phyloP scores from a whole-genome alignment of 129 eudicot species.

The Flaveria linearis region DNA sequence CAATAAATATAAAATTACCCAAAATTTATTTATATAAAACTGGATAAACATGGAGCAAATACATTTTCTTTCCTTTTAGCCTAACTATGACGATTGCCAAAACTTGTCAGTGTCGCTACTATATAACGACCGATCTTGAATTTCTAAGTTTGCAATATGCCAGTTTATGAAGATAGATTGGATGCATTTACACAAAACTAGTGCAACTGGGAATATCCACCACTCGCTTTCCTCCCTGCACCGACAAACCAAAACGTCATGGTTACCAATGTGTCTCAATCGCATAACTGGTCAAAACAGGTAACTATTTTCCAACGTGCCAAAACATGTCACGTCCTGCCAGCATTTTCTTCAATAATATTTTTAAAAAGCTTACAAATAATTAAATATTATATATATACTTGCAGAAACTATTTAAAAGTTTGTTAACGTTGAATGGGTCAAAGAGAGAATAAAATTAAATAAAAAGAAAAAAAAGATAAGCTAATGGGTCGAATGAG shows the following conservation, averaged over 20 bases:
- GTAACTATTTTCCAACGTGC: not conserved
- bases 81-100: constrained; percentile 72
- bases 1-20: not conserved
- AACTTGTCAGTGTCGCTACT: constrained; percentile 70
- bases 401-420: not conserved
- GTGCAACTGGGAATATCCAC: constrained; percentile 96
- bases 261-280: not conserved
- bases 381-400: not conserved
- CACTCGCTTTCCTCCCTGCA: constrained; percentile 99
- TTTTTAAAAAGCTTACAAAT: not conserved
- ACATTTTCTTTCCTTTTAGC: constrained; percentile 18
- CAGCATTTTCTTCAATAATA: not conserved
- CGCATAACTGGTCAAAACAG: not conserved
- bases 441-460: not conserved
- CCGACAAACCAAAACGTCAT: constrained; percentile 18
- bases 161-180: constrained; percentile 85
- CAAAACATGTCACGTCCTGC: not conserved
- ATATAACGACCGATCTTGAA: constrained; percentile 95
- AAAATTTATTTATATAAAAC: constrained; percentile 27
- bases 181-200: constrained; percentile 81
- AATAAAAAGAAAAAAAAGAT: no score
- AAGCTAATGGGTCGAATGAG: not conserved
- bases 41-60: constrained; percentile 11
- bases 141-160: constrained; percentile 99
- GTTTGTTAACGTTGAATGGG: not conserved